These are phyloP conservation scores for Penicillium longicatenatum DNA, from an alignment of 495 filamentous ascomycete species.

Conservation along the genomic window DNA sequence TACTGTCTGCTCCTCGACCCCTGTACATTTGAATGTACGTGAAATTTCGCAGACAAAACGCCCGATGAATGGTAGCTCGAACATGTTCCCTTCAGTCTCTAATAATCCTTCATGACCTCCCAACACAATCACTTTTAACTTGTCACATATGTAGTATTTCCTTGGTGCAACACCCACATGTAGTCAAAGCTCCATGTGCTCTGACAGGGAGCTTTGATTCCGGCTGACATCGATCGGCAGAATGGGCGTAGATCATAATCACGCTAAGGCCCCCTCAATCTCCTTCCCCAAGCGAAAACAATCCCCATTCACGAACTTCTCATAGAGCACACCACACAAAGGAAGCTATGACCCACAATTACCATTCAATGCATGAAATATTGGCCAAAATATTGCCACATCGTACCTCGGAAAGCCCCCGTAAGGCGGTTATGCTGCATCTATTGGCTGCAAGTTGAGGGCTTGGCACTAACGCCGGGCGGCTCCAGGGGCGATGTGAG, in stretches of 20 bases:
- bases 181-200: not conserved
- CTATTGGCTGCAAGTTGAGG: conserved; percentile 2
- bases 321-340: not conserved
- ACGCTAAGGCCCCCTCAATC: conserved; percentile 7
- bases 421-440: conserved; percentile 3
- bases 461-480: conserved; percentile 26
- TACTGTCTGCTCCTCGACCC: no score
- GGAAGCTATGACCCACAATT: not conserved
- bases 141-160: no score
- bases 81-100: no score
- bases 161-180: not conserved
- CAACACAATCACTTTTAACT: no score
- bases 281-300: not conserved
- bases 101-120: no score
- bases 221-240: conserved; percentile 11
- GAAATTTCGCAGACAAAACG: no score
- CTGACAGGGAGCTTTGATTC: not conserved
- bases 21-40: no score
- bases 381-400: not conserved
- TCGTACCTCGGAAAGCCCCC: conserved; percentile 1
- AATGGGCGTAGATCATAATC: conserved; percentile 18
- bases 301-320: not conserved
- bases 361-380: not conserved
- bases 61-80: no score
- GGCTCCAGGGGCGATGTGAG: conserved; percentile 29